Base-by-base conservation (phyloP, 345 rosid species). In the Fremontodendron californicum region DNA sequence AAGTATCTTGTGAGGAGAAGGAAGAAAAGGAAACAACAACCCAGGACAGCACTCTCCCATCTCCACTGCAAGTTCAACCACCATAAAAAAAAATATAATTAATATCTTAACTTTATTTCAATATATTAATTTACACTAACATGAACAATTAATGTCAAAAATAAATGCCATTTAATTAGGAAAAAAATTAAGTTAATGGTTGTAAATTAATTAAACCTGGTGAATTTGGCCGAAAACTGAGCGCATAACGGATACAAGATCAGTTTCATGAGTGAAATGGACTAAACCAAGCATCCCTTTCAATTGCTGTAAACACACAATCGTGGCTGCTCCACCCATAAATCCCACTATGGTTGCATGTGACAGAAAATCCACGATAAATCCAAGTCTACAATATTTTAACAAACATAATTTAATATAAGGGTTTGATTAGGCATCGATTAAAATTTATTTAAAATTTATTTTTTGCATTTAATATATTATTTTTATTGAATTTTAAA, bases 261-360 rank as follows among this genome's bases (percentile, higher is more conserved):
- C 99, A 5, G 98, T 94, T 13, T 86, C 82, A 21, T 83, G 92
- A 21, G 99, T 94, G 87, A 96, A 94, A 78, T 81, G 97, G 51
- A 77, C 86, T 27, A 96, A 86, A 6, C 99, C 98, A 19, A 96
- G 88, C 29, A 96, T 85, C 71, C 98, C 95, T 78, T 94, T 96
- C 1, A 96, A 89, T 83, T 96, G 99, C 76, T 96, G 99, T 45
- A 96, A 89, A 64, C 92, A 90, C 40, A 96, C 98, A 25, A 96
- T 96, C 9, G 97, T 92, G n/a, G 99, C 99, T 79, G 98, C 99
- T 78, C 99, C 99, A 52, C 86, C 97, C 99, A 92, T 94, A 84
- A 96, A 96, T 21, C 99, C 99, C 70, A 96, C 94, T 85, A 96
- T 92, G 29, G 98, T 90, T 82, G 98, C 97, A 84, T 96, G 98